A percentile compares a stretch with the other conserved stretches of the same genome.
Conservation (phyloP, 1,284 basidiomycete genomes). For the Cystobasidium pallidum region DNA sequence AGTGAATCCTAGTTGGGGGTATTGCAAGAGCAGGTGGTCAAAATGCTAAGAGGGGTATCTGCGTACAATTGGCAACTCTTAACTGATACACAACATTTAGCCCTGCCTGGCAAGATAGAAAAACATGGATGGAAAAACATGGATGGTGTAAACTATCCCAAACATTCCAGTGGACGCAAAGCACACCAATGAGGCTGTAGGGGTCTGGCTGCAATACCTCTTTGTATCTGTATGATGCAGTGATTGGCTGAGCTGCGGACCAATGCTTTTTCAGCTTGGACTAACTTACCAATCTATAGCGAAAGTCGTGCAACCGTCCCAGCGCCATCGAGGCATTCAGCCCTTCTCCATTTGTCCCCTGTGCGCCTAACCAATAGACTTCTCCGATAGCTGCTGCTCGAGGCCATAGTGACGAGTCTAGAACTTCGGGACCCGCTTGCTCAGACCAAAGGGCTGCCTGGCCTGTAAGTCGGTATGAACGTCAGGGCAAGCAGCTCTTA, state of each 20-base stretch:
- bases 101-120: too few species aligned
- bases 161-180: constrained; percentile 62
- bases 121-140: too few species aligned
- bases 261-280: too few species aligned
- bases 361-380: constrained; percentile 76
- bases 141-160: constrained; percentile 53
- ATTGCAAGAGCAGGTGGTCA: too few species aligned
- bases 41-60: too few species aligned
- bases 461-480: too few species aligned
- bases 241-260: too few species aligned
- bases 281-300: constrained; percentile 58
- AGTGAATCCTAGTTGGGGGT: too few species aligned
- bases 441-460: constrained; percentile 77
- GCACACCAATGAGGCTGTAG: constrained; percentile 83
- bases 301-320: constrained; percentile 73
- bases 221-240: constrained; percentile 64
- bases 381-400: constrained; percentile 76
- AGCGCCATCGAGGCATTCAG: constrained; percentile 64
- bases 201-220: constrained; percentile 69
- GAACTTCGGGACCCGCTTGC: constrained; percentile 69
- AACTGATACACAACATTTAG: too few species aligned
- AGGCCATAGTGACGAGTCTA: constrained; percentile 77
- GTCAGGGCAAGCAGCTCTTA: too few species aligned
- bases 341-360: constrained; percentile 51
- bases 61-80: too few species aligned